Conservation (phyloP, 352 stramenopile genomes). For the Pythium folliculosum region DNA sequence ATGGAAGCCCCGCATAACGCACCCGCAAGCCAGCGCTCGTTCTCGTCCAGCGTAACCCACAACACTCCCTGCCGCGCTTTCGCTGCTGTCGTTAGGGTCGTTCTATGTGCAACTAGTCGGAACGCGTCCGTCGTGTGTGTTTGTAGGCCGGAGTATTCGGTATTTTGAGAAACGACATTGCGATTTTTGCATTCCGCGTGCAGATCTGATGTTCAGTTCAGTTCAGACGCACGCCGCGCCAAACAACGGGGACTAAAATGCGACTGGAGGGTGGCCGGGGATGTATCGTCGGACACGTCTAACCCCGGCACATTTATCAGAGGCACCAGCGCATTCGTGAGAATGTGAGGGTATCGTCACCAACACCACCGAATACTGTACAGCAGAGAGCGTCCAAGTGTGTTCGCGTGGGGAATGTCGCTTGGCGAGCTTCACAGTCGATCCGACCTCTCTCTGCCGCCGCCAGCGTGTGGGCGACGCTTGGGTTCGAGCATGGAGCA, state of each 20-base stretch:
- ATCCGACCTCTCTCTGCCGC: background rate
- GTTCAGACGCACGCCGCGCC: background rate
- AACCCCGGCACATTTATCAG: background rate
- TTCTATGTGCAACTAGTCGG: conserved; percentile 15
- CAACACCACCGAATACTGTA: too few relatives aligned
- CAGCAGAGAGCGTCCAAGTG: too few relatives aligned
- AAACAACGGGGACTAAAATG: background rate
- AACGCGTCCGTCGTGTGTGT: background rate
- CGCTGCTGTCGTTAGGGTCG: background rate
- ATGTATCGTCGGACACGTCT: background rate
- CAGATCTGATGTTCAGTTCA: background rate
- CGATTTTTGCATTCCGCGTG: background rate
- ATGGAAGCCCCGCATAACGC: too few relatives aligned
- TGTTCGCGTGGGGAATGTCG: too few relatives aligned
- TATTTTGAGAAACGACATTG: background rate
- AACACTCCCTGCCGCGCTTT: background rate
- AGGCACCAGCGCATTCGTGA: background rate
- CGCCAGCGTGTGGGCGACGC: background rate
- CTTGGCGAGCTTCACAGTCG: too few relatives aligned
- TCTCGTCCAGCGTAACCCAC: too few relatives aligned
- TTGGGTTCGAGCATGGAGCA: background rate
- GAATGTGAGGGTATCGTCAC: background rate
- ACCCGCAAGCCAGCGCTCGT: too few relatives aligned
- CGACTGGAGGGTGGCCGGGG: background rate
- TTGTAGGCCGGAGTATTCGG: background rate